phyloP scores from a whole-genome alignment of 2,329 filamentous ascomycete genomes.

The Fusarium stilboides region DNA sequence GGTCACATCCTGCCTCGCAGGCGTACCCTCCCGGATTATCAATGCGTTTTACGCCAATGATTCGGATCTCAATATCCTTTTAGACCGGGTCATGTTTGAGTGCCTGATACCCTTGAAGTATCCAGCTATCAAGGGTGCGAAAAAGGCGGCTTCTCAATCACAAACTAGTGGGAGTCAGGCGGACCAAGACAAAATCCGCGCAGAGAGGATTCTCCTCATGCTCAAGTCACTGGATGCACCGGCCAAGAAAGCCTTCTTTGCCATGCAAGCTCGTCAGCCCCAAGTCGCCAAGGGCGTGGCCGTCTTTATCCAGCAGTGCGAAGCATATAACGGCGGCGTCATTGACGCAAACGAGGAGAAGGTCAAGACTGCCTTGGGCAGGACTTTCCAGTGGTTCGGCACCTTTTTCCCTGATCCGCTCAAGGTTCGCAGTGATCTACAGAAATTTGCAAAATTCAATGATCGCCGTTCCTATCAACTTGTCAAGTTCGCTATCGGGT shows the following conservation, averaged over 20 bases:
- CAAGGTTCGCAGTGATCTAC: constrained; percentile 81
- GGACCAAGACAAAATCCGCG: constrained; percentile 83
- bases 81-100: constrained; percentile 90
- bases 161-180: constrained; percentile 65
- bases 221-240: constrained; percentile 82
- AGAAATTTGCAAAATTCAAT: constrained; percentile 92
- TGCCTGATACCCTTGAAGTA: constrained; percentile 91
- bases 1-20: constrained; percentile 81
- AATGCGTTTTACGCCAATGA: constrained; percentile 94
- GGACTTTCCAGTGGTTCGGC: constrained; percentile 80
- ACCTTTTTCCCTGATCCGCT: constrained; percentile 82
- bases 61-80: constrained; percentile 83
- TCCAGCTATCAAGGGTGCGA: constrained; percentile 73
- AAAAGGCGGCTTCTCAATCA: constrained; percentile 73
- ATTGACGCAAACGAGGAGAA: constrained; percentile 79
- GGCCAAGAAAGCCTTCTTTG: constrained; percentile 90
- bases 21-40: constrained; percentile 87
- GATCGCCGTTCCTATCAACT: constrained; percentile 93
- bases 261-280: constrained; percentile 84
- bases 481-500: constrained; percentile 86
- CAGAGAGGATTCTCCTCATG: constrained; percentile 86
- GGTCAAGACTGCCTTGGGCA: constrained; percentile 79
- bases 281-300: constrained; percentile 81
- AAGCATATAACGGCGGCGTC: constrained; percentile 90
- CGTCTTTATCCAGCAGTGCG: constrained; percentile 86